Evolutionary conservation across 768 basidiomycete genomes (phyloP), one percentile per base, ranked within the genome.

Genomic region (Boletus tomentosulus): DNA sequence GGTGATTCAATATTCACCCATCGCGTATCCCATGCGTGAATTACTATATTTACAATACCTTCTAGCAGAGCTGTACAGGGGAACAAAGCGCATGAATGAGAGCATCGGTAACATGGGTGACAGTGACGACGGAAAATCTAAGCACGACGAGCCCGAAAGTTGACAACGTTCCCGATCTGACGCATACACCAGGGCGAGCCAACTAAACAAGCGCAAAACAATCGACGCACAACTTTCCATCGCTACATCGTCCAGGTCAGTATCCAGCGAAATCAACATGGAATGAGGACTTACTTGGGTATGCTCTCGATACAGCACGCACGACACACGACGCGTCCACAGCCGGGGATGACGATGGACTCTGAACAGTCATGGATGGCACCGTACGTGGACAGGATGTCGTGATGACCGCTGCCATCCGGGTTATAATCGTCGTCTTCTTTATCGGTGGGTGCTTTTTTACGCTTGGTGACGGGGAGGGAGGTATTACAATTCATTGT

Each of bases 271-370:
- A 51, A 12, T 8, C 7, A 27, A 35, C 15, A 5, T 4, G 4
- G 27, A 45, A 47, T 5, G 24, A 27, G 13, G 10, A 62, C 73
- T 60, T 50, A 75, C 73, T 72, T 71, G 47, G 56, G 53, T 3
- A 66, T 59, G 48, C 66, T 73, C 59, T 74, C 73, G 34, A 73
- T 51, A 25, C 71, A 73, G 35, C 73, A 74, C 31, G 61, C 60
- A 16, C 66, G 61, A 48, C 73, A 74, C 27, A 74, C 62, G 44
- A 60, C 54, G 27, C 71, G 68, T 48, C 71, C 74, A 50, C 73
- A 74, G 12, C 73, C 73, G 1, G 65, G 54, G 27, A 70, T 31
- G 39, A 68, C 44, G 11, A 54, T 46, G 3, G 62, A 41, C 2
- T 56, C 60, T 8, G 50, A 33, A 28, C 35, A 48, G n/a, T 58